phyloP scores from a whole-genome alignment of 2,329 filamentous ascomycete genomes.

The Fusarium graminum region DNA sequence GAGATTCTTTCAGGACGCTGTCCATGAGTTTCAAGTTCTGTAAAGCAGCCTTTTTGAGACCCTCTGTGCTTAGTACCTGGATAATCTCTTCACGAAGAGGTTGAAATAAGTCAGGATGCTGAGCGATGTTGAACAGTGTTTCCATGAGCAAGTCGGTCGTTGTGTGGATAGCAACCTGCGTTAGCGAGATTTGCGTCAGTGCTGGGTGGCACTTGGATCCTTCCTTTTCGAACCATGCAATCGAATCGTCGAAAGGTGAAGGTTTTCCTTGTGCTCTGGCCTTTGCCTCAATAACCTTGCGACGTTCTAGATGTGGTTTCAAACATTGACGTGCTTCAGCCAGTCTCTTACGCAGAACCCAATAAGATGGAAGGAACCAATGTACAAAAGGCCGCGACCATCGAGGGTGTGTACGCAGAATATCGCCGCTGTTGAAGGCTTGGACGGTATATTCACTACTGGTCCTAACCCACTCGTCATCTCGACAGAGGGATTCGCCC shows the following conservation, averaged over 20 bases:
- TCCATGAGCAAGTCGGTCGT: constrained; percentile 54
- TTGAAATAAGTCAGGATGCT: constrained; percentile 54
- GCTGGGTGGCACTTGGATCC: constrained; percentile 49
- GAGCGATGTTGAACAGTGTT: constrained; percentile 53
- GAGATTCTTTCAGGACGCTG: constrained; percentile 64
- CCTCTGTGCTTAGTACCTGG: constrained; percentile 10
- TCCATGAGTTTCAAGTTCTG: constrained; percentile 61
- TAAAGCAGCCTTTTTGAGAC: constrained; percentile 61
- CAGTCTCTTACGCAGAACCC: constrained; percentile 51
- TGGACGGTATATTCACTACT: constrained; percentile 62
- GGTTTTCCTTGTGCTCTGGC: not conserved
- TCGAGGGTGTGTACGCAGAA: constrained; percentile 58
- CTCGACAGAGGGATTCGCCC: constrained; percentile 56
- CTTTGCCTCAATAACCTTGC: constrained; percentile 52
- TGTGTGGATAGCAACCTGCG: constrained; percentile 67
- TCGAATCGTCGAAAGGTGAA: constrained; percentile 55
- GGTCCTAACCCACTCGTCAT: constrained; percentile 60
- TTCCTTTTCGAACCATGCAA: constrained; percentile 66
- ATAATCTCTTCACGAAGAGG: constrained; percentile 59
- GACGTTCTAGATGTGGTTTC: not conserved
- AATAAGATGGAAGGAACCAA: constrained; percentile 54
- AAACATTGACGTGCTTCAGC: constrained; percentile 26
- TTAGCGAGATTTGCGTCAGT: constrained; percentile 42
- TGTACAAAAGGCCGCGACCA: constrained; percentile 62
- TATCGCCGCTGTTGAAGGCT: constrained; percentile 48